Base-by-base conservation (phyloP, 805 yeast genomes). In the Saturnispora zaruensis region DNA sequence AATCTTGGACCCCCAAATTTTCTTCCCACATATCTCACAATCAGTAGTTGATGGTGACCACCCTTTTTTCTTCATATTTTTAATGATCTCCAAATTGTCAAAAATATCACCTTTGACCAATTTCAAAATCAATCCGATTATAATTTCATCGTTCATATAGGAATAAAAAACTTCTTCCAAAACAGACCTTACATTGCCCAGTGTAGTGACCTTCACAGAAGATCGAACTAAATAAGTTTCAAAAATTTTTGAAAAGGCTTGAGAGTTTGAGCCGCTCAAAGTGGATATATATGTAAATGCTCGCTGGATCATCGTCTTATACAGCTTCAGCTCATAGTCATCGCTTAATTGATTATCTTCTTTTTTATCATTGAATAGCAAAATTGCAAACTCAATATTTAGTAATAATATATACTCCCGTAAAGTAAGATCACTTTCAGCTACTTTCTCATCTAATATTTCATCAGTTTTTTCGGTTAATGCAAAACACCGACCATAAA, bases 1-100 rank as follows among this genome's bases (percentile, higher is more conserved):
- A 2, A 84, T 61, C 1, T 79, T 78, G 1, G 77, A 63, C 0
- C 96, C 96, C 81, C 89, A 82, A 32, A 89, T 67, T 20, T 69
- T 68, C 53, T 79, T 80, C 1, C 87, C 90, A 64, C 97, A 90
- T 0, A 83, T 77, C 33, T 84, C 84, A 63, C 97, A 90, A 44
- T 74, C 78, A 34, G 73, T 69, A 25, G 69, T 68, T 25, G 66
- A 67, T 1, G 72, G 56, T 0, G 81, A 70, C 88, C 95, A 84
- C 0, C 96, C 97, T 34, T 67, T 63, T 0, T 70, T 55, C 21
- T 75, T 68, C 32, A 71, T 68, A 2, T 57, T 53, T 11, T 75
- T 69, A 9, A 83, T 66, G 2, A 58, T 54, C 11, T 69, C 60
- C 60, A 82, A 65, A 52, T 75, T 73, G 20, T 66, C 66, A 55